Percentiles rank a stretch among this genome's conserved stretches.
Conservation (phyloP, 495 filamentous ascomycete genomes). For the Mycothermus thermophilus region DNA sequence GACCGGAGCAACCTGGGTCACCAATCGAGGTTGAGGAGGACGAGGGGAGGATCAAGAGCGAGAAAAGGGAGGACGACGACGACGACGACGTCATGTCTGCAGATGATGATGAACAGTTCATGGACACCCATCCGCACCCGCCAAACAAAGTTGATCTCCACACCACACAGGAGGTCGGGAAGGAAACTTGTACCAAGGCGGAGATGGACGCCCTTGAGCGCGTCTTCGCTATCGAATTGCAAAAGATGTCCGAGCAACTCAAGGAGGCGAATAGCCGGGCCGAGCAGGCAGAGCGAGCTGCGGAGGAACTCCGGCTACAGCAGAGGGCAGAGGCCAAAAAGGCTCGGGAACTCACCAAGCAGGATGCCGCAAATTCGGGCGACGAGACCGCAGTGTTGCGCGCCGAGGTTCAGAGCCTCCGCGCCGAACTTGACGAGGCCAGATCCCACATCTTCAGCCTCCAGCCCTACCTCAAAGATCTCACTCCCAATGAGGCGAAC, state of each 20-base stretch:
- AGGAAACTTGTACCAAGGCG: too few relatives aligned
- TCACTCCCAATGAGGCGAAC: slow-evolving; percentile 16
- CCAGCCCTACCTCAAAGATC: slow-evolving; percentile 18
- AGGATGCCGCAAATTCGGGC: not conserved
- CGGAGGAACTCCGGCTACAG: slow-evolving; percentile 2
- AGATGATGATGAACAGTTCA: too few relatives aligned
- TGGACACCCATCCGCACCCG: too few relatives aligned
- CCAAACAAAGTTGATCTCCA: too few relatives aligned
- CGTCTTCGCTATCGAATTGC: slow-evolving; percentile 1
- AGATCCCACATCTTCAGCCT: slow-evolving; percentile 24
- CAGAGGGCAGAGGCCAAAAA: slow-evolving; percentile 1
- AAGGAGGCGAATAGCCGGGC: slow-evolving; percentile 6
- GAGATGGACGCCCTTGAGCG: too few relatives aligned
- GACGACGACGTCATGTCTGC: too few relatives aligned
- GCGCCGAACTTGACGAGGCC: slow-evolving; percentile 14
- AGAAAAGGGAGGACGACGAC: too few relatives aligned
- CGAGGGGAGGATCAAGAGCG: too few relatives aligned
- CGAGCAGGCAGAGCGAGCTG: slow-evolving; percentile 8
- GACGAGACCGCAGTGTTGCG: slow-evolving; percentile 1
- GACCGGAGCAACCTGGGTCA: too few relatives aligned
- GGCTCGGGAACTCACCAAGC: too few relatives aligned
- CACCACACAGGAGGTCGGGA: too few relatives aligned
- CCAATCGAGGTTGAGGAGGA: too few relatives aligned
- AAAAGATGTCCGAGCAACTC: slow-evolving; percentile 1
- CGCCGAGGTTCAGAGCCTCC: slow-evolving; percentile 6